Base-by-base conservation (phyloP, 163 green algal species). In the Chlorella variabilis region DNA sequence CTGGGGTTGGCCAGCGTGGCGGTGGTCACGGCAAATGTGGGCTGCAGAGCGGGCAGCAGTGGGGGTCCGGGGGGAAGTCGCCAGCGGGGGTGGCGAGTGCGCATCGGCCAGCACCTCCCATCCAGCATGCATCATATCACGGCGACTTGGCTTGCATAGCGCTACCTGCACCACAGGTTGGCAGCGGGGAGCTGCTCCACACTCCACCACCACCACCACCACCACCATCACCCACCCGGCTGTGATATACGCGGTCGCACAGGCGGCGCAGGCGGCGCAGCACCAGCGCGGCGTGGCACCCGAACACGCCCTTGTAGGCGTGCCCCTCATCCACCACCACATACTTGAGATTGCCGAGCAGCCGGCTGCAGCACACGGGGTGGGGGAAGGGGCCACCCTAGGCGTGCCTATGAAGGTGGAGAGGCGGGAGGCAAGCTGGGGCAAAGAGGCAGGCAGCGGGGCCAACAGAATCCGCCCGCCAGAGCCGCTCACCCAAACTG, bases 241-340 rank as follows among this genome's bases (percentile, higher is more conserved):
- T 70, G 62, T 77, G 77, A 85, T 97, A 96, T 20, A 86, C 61
- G 5, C 85, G 83, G 25, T 71, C 71, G 83, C 90, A 97, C 34
- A 98, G 48, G 6, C 96, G 91, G 17, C 92, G 89, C 83, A 99
- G 87, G 7, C 96, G 89, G 3, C 96, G 89, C 70, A 99, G 71
- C 38, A 99, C 94, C 75, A 98, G 81, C 29, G 94, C 93, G 2
- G 92, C 91, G 92, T 99, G 96, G 58, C 87, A 94, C 4, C 96
- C 96, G 90, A 99, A 99, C 29, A 95, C 95, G 33, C 80, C 81
- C 41, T 79, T 87, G 87, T 96, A 97, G 17, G 86, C 87, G 81
- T 98, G 95, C 13, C 88, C 96, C 84, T 99, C 96, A 77, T 99
- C 96, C 33, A 98, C 83, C 29, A 98, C 94, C 38, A 98, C 86